Base-by-base conservation (phyloP, 768 basidiomycete genomes). In the Coprinopsis strossmayeri region DNA sequence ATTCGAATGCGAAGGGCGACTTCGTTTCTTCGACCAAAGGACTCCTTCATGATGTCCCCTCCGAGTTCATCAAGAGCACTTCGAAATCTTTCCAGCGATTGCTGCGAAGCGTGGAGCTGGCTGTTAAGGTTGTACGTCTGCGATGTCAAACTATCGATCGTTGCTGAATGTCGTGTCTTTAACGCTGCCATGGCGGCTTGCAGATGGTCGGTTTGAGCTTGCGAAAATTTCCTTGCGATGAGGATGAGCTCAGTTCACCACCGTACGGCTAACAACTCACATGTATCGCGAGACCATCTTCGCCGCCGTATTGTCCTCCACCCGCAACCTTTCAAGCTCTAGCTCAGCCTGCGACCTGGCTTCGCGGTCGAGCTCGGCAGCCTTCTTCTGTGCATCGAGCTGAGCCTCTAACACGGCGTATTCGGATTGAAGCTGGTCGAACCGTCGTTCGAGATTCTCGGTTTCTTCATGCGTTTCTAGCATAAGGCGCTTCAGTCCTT, bases 211-310 rank as follows among this genome's bases (percentile, higher is more conserved):
- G 83, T 84, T 5, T 85, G 79, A 1, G 76, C 69, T 59, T 92
- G 89, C 1, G 88, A 89, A 64, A 91, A 92, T 62, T 81, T 85
- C 89, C 89, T 90, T 52, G 24, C 44, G 4, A 32, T 15, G 9
- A 32, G 7, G 30, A 15, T 32, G 9, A 32, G 15, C 15, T n/a
- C n/a, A n/a, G n/a, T n/a, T n/a, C n/a, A n/a, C n/a, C n/a, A n/a
- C n/a, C n/a, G n/a, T n/a, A n/a, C n/a, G n/a, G n/a, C n/a, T n/a
- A n/a, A n/a, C n/a, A 13, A 69, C 81, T 48, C 55, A 89, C 89
- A 91, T 91, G 61, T 91, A 91, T 30, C 86, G 78, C 23, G 87
- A 79, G 24, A 92, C 89, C 78, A 91, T 86, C 57, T 82, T 86
- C 11, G 83, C 82, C 2, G 89, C 88, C 0, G 83, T 76, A n/a